phyloP scores from a whole-genome alignment of 2,329 filamentous ascomycete genomes.

The Arthrobotrys pseudoclavata region DNA sequence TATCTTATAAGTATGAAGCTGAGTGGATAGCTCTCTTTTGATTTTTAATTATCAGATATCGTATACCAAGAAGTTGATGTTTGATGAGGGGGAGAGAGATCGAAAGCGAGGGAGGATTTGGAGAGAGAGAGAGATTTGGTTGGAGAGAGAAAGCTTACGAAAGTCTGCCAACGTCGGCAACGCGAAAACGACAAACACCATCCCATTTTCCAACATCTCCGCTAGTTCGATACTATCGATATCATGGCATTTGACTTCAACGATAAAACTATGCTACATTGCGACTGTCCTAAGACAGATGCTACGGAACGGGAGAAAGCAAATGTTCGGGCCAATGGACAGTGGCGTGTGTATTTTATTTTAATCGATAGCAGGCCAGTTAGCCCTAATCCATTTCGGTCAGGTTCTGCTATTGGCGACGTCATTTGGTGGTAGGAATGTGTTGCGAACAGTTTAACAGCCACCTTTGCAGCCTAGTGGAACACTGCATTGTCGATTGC shows the following conservation, averaged over 20 bases:
- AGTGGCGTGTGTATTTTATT: constrained; percentile 20
- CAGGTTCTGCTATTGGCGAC: constrained; percentile 22
- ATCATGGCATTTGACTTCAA: neutral
- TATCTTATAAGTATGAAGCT: constrained; percentile 28
- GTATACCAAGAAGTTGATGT: constrained; percentile 3
- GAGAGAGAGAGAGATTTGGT: constrained; percentile 4
- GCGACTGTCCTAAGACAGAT: constrained; percentile 1
- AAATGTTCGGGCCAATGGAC: constrained; percentile 2
- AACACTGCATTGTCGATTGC: constrained; percentile 12
- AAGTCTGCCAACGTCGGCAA: constrained; percentile 17
- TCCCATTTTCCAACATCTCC: constrained; percentile 28
- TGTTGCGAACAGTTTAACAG: constrained; percentile 31
- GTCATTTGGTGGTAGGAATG: constrained; percentile 53
- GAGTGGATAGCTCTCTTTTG: constrained; percentile 56
- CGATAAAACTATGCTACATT: neutral
- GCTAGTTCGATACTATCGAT: neutral
- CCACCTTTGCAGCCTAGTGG: neutral
- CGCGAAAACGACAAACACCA: constrained; percentile 37
- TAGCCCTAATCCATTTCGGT: constrained; percentile 4
- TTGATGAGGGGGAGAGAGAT: constrained; percentile 8
- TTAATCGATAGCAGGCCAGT: neutral
- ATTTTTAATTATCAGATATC: constrained; percentile 43
- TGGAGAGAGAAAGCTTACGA: constrained; percentile 29
- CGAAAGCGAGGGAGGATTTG: constrained; percentile 12
- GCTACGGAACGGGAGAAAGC: neutral